phyloP scores from a whole-genome alignment of 768 basidiomycete genomes.

The Dioszegia crocea region DNA sequence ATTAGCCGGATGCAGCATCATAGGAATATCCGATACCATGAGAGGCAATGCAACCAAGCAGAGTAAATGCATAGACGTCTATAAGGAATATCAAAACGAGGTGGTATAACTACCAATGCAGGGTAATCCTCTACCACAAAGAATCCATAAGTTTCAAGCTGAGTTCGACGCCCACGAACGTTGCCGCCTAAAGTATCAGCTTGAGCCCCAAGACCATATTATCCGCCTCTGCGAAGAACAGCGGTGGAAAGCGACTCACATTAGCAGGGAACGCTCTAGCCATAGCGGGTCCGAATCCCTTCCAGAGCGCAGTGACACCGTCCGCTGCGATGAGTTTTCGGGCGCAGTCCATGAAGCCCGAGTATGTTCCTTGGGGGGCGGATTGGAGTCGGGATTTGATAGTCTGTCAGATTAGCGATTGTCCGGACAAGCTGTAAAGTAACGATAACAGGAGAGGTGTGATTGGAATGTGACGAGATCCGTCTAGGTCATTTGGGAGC shows the following conservation, averaged over 20 bases:
- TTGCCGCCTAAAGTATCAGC: conserved; percentile 27
- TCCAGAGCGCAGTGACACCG: conserved; percentile 84
- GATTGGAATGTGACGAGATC: background rate
- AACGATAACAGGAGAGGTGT: background rate
- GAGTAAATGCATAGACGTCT: no score
- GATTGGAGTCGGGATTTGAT: conserved; percentile 94
- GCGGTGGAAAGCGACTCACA: conserved; percentile 73
- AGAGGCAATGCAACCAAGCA: no score
- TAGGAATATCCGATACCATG: no score
- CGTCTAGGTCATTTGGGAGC: no score
- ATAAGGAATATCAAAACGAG: no score
- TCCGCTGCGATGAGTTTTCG: conserved; percentile 86
- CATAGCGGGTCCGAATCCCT: conserved; percentile 97
- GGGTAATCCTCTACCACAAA: conserved; percentile 51
- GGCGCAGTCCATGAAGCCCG: conserved; percentile 85
- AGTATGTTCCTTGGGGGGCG: conserved; percentile 95
- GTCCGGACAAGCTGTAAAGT: background rate
- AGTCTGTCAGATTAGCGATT: conserved; percentile 57
- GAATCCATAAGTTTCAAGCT: conserved; percentile 77
- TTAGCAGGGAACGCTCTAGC: conserved; percentile 91
- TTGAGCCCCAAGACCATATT: background rate
- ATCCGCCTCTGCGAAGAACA: background rate
- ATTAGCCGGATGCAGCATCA: no score
- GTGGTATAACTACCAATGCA: no score
- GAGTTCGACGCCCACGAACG: conserved; percentile 76